Base-by-base conservation (phyloP, 2,329 filamentous ascomycete species). In the Sphaerulina populicola region DNA sequence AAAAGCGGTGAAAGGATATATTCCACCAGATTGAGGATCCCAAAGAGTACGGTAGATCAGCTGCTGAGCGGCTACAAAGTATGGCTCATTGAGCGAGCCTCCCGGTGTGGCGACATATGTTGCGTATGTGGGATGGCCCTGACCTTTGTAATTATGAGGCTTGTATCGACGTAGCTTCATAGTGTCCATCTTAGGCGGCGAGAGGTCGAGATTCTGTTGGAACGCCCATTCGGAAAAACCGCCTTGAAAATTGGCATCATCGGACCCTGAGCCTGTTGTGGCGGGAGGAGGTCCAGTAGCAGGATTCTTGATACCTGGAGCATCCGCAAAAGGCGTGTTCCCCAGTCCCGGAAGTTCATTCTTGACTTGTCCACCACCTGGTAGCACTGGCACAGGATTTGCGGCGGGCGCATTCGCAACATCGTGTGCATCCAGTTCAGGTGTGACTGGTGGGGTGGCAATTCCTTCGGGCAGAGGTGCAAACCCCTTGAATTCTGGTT, bases 51-150 rank as follows among this genome's bases (percentile, higher is more conserved):
- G 55, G 33, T 55, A 58, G 12, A 52, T 53, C 30, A 59, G 36
- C 37, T 59, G 57, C 40, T 55, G 52, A 11, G 57, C 56, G 11
- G 55, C 57, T 15, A 54, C 45, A 44, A 59, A 59, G 40, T 59
- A 59, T 14, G 57, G 57, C 15, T 59, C 57, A 31, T 58, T 50
- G 9, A 58, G n/a, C 2, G 51, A 52, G 29, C 52, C 49, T 29
- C 57, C 54, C 7, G 56, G 48, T 1, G 55, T 58, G 6, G 57
- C 47, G 7, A 56, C 40, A 27, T 58, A 56, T 3, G 57, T 57
- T 15, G 57, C 57, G 21, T 57, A 58, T 6, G 55, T 54, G 3
- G 50, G 49, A 4, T 52, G 35, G 8, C 52, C 55, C 31, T 52
- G 48, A 6, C 57, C 57, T 31, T 56, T 41, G 47, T 53, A 59